Conservation (phyloP, 208 protist genomes). For the Naegleria fowleri region DNA sequence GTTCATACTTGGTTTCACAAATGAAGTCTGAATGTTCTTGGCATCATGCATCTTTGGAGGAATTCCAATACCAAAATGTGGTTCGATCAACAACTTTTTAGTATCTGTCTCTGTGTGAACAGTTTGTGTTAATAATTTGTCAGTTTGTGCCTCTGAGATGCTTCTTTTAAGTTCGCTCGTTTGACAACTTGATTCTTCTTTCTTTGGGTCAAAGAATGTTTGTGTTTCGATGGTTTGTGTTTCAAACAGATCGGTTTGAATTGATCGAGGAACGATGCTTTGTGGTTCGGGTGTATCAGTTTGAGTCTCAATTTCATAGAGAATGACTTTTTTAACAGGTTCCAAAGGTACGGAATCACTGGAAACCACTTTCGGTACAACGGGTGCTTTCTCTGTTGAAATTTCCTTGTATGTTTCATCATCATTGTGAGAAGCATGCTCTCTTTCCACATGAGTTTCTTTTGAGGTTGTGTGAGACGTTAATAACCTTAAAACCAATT, state of each 20-base stretch:
- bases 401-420: not conserved
- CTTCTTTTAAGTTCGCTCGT: not conserved
- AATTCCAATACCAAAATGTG: not conserved
- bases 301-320: not conserved
- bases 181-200: not conserved
- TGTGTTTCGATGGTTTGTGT: not conserved
- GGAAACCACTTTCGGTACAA: not conserved
- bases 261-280: not conserved
- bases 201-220: not conserved
- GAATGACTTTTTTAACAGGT: not conserved
- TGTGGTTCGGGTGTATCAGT: not conserved
- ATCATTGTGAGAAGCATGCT: not conserved
- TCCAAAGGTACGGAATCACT: not conserved
- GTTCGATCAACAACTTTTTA: not conserved
- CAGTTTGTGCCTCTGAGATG: not conserved
- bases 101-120: not conserved
- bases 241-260: not conserved
- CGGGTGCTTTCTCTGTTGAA: too few relatives aligned
- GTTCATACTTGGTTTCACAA: not conserved
- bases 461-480: not conserved
- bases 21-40: not conserved
- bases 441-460: not conserved
- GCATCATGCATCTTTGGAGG: not conserved
- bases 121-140: not conserved
- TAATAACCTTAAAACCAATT: not conserved